Evolutionary conservation across 2,329 filamentous ascomycete genomes (phyloP).

Genomic region (Diaporthe ampelina): DNA sequence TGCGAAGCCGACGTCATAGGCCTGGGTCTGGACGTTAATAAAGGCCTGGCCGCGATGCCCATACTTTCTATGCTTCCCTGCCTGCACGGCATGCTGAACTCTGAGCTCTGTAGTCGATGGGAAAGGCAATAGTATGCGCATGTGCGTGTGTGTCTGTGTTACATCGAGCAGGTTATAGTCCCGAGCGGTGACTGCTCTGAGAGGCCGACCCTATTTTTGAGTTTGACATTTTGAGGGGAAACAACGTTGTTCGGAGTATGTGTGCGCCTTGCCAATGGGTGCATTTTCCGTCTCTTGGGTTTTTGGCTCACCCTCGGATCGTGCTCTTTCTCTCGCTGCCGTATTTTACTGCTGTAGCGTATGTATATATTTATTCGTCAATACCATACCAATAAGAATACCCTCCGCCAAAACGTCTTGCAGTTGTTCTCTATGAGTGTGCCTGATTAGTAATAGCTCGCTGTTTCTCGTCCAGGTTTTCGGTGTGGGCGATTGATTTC

Average conservation of each 20-base stretch:
- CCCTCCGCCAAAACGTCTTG: too few relatives aligned
- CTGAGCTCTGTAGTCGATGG: neutral
- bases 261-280: neutral
- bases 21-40: neutral
- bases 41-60: neutral
- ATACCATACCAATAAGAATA: neutral
- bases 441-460: neutral
- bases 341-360: conserved; percentile 3
- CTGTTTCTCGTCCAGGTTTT: neutral
- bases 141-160: neutral
- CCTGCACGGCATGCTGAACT: neutral
- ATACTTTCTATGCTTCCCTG: neutral
- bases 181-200: conserved; percentile 4
- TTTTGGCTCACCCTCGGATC: neutral
- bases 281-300: neutral
- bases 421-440: neutral
- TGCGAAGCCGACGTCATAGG: conserved; percentile 44
- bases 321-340: conserved; percentile 13
- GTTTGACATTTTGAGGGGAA: conserved; percentile 8
- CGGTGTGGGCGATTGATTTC: neutral
- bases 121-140: neutral
- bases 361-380: conserved; percentile 21
- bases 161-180: neutral
- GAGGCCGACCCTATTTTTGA: neutral
- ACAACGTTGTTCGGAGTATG: neutral